Evolutionary conservation across 345 rosid genomes (phyloP).

Genomic region (Brassica incana): DNA sequence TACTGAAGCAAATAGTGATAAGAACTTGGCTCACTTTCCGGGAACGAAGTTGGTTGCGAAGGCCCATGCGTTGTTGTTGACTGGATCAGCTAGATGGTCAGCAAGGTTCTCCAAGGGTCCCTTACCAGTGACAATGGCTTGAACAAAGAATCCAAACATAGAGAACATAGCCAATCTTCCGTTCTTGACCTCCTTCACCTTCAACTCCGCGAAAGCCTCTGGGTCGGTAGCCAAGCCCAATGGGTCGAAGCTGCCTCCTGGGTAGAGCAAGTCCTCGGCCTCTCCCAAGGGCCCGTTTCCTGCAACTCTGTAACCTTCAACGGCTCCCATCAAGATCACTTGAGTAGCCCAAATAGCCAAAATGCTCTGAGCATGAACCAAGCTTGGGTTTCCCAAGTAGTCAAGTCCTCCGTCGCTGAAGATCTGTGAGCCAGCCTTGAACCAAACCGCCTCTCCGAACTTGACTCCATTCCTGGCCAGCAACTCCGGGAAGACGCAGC

Average conservation of each 20-base stretch:
- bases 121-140: slow-evolving; percentile 55
- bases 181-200: slow-evolving; percentile 83
- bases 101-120: slow-evolving; percentile 51
- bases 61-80: slow-evolving; percentile 56
- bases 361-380: slow-evolving; percentile 80
- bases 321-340: slow-evolving; percentile 75
- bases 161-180: slow-evolving; percentile 56
- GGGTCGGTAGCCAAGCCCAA: slow-evolving; percentile 69
- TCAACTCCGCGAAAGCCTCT: slow-evolving; percentile 76
- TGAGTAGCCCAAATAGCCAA: slow-evolving; percentile 80
- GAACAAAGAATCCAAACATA: slow-evolving; percentile 60
- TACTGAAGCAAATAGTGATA: slow-evolving; percentile 24
- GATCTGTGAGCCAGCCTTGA: slow-evolving; percentile 84
- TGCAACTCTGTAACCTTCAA: slow-evolving; percentile 76
- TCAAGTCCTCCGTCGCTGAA: slow-evolving; percentile 82
- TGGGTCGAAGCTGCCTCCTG: slow-evolving; percentile 57
- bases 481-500: slow-evolving; percentile 55
- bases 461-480: slow-evolving; percentile 71
- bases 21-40: slow-evolving; percentile 42
- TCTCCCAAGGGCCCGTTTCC: slow-evolving; percentile 55
- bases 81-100: slow-evolving; percentile 52
- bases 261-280: slow-evolving; percentile 49
- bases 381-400: slow-evolving; percentile 81
- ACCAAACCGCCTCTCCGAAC: slow-evolving; percentile 85
- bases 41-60: slow-evolving; percentile 59